A percentile compares a stretch with the other conserved stretches of the same genome.
Evolutionary conservation across 495 filamentous ascomycete genomes (phyloP).

Genomic region (Penicillium psychrofluorescens): DNA sequence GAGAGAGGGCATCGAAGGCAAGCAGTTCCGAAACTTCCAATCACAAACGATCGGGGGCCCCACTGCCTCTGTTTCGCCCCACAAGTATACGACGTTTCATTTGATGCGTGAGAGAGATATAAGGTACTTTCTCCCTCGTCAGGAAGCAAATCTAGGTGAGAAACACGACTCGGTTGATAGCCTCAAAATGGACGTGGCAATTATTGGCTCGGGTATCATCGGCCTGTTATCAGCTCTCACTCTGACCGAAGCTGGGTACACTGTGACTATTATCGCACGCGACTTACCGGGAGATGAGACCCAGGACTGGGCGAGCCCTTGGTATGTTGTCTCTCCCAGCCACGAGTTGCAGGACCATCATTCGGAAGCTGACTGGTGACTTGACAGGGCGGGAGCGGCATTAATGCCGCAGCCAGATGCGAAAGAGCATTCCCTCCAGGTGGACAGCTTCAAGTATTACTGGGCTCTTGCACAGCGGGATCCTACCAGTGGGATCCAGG

Average conservation of each 20-base stretch:
- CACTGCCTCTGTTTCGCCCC: too few relatives aligned
- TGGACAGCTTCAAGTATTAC: conserved; percentile 10
- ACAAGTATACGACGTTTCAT: too few relatives aligned
- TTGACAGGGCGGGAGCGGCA: conserved; percentile 9
- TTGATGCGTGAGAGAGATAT: too few relatives aligned
- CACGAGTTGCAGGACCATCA: not conserved
- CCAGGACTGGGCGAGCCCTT: conserved; percentile 16
- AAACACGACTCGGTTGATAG: too few relatives aligned
- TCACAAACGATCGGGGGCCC: too few relatives aligned
- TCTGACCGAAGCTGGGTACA: conserved; percentile 11
- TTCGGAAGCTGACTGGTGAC: too few relatives aligned
- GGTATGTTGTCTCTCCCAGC: conserved; percentile 1
- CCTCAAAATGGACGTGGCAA: conserved; percentile 6
- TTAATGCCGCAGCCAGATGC: conserved; percentile 11
- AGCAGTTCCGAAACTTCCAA: too few relatives aligned
- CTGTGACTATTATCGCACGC: conserved; percentile 14
- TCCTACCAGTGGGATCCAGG: conserved; percentile 12
- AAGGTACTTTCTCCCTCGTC: too few relatives aligned
- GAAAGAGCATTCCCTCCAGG: conserved; percentile 3
- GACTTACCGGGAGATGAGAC: conserved; percentile 12
- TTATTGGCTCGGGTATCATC: conserved; percentile 12
- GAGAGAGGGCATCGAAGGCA: too few relatives aligned
- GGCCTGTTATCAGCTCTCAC: conserved; percentile 13
- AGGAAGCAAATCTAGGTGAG: too few relatives aligned
- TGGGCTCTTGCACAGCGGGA: conserved; percentile 14